Percentiles rank a stretch among this genome's conserved stretches.
phyloP scores from a whole-genome alignment of 371 early-diverging fungal species.

The Funneliformis caledonium region DNA sequence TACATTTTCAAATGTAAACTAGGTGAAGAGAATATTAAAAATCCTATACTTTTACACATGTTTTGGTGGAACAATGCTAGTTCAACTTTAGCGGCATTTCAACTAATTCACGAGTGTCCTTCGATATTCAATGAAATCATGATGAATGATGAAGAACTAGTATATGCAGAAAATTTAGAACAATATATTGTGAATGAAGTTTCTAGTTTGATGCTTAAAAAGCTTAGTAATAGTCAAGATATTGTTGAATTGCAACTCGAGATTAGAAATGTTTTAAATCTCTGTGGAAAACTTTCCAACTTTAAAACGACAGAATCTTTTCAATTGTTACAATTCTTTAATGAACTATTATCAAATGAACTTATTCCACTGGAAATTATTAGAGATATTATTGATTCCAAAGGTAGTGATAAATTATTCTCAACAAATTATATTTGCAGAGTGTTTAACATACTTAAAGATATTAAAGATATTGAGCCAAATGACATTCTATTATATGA shows the following conservation, averaged over 20 bases:
- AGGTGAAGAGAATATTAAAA: conserved; percentile 4
- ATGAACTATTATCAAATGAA: conserved; percentile 27
- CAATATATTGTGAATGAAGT: conserved; percentile 2
- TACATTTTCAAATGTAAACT: background rate
- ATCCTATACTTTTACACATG: conserved; percentile 28
- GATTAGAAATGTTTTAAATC: background rate
- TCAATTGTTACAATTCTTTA: conserved; percentile 20
- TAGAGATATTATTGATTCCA: background rate
- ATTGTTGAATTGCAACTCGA: conserved; percentile 21
- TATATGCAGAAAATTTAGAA: background rate
- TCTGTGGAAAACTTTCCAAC: conserved; percentile 23
- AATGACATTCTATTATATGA: background rate
- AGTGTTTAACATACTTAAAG: background rate
- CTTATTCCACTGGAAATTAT: background rate
- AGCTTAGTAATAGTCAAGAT: background rate
- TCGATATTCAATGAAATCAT: background rate
- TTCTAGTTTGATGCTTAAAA: background rate
- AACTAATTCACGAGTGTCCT: background rate
- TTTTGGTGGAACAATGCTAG: conserved; percentile 36
- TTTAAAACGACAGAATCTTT: background rate
- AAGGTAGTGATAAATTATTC: background rate
- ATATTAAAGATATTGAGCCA: background rate
- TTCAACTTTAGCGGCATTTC: conserved; percentile 6
- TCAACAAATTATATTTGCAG: background rate
- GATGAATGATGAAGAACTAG: background rate